Percentiles rank a stretch among this genome's conserved stretches.
Evolutionary conservation across 2,329 filamentous ascomycete species (phyloP).

Genomic region (Xylariaceae sp.): DNA sequence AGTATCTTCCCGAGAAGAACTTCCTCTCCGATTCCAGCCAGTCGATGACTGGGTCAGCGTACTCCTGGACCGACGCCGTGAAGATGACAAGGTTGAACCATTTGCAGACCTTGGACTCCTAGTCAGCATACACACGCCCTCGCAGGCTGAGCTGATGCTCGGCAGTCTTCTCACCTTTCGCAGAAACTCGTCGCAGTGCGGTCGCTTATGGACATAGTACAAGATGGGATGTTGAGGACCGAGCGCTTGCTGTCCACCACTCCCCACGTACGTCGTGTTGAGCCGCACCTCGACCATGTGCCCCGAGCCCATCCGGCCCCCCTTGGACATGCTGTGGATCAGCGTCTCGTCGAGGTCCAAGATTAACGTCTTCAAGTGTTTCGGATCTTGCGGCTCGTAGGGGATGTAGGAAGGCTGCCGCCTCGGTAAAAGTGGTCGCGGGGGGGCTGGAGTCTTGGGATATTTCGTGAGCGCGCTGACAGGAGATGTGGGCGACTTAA

Average conservation of each 20-base stretch:
- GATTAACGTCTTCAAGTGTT: constrained; percentile 85
- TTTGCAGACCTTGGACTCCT: constrained; percentile 62
- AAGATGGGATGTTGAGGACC: constrained; percentile 91
- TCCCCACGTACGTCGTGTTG: constrained; percentile 61
- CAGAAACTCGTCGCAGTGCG: constrained; percentile 93
- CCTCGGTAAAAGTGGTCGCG: constrained; percentile 79
- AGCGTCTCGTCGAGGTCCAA: constrained; percentile 94
- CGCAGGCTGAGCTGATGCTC: background rate
- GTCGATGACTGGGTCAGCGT: constrained; percentile 97
- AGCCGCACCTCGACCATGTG: constrained; percentile 98
- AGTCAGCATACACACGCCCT: constrained; percentile 14
- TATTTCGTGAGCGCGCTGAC: constrained; percentile 75
- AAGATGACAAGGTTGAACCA: constrained; percentile 98
- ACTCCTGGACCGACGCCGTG: constrained; percentile 95
- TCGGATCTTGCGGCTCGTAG: constrained; percentile 42
- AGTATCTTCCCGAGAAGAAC: constrained; percentile 89
- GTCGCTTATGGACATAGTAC: constrained; percentile 98
- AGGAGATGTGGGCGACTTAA: constrained; percentile 91
- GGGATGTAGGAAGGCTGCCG: constrained; percentile 83
- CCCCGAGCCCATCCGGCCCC: constrained; percentile 87
- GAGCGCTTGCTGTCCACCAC: constrained; percentile 56
- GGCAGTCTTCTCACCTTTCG: constrained; percentile 53
- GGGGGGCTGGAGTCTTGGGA: constrained; percentile 80
- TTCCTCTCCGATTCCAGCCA: constrained; percentile 96
- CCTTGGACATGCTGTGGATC: constrained; percentile 97